Conservation (phyloP, 2,329 filamentous ascomycete genomes). For the Sclerotinia nivalis region DNA sequence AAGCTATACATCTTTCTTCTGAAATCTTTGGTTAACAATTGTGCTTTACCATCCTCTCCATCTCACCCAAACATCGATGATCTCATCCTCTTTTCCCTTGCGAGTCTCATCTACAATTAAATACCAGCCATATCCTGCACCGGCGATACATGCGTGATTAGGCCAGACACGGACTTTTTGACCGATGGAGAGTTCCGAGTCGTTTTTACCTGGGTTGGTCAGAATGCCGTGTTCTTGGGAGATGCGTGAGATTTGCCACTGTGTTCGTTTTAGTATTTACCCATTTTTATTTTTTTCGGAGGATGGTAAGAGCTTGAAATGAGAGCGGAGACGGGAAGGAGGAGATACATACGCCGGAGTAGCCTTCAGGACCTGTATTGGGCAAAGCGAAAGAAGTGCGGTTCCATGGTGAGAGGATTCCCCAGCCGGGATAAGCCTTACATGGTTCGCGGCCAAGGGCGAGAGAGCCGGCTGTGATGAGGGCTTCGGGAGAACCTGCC, state of each 20-base stretch:
- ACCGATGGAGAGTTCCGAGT: conserved; percentile 58
- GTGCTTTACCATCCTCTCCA: conserved; percentile 65
- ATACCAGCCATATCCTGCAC: conserved; percentile 71
- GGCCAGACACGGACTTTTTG: conserved; percentile 72
- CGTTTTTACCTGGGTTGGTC: conserved; percentile 54
- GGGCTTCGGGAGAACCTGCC: conserved; percentile 56
- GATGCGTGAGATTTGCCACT: conserved; percentile 69
- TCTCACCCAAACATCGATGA: conserved; percentile 75
- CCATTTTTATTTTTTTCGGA: not conserved
- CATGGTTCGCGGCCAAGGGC: conserved; percentile 74
- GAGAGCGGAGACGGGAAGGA: too few relatives aligned
- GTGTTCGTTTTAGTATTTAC: not conserved
- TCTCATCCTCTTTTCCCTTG: conserved; percentile 55
- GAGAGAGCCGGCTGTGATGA: conserved; percentile 68
- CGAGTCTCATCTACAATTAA: conserved; percentile 67
- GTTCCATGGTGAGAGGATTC: conserved; percentile 64
- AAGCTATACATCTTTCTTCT: not conserved
- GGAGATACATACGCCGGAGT: conserved; percentile 13
- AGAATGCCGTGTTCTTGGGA: conserved; percentile 80
- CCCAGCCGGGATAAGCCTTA: conserved; percentile 70
- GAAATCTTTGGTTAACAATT: not conserved
- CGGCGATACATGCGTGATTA: conserved; percentile 79
- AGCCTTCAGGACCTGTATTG: conserved; percentile 18
- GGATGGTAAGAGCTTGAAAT: too few relatives aligned
- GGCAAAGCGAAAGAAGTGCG: conserved; percentile 27